These are phyloP conservation scores for Sporothrix phasma DNA, from an alignment of 2,329 filamentous ascomycete species.

Conservation along the genomic window DNA sequence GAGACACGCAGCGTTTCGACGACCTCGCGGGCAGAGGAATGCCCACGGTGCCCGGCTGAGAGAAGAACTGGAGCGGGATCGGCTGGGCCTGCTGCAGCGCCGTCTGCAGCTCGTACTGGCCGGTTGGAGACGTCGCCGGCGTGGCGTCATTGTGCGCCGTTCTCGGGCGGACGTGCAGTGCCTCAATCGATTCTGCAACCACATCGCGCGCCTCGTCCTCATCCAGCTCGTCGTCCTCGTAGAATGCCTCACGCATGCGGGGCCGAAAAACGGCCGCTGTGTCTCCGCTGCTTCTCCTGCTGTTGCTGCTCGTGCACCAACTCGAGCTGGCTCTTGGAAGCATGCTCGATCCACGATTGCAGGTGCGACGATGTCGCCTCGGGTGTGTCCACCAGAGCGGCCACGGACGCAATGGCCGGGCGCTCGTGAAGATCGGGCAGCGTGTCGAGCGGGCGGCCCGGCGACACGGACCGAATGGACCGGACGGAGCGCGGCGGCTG, in stretches of 20 bases:
- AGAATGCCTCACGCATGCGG: neutral
- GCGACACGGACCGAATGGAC: neutral
- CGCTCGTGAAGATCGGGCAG: neutral
- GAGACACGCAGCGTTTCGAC: slow-evolving; percentile 45
- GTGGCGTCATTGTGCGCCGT: neutral
- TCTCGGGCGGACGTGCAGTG: neutral
- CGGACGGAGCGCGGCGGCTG: neutral
- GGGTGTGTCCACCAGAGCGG: neutral
- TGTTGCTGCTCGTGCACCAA: neutral
- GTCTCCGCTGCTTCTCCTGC: neutral
- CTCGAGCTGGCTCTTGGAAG: slow-evolving; percentile 8
- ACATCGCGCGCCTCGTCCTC: neutral
- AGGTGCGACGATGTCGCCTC: slow-evolving; percentile 11
- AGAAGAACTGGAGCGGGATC: neutral
- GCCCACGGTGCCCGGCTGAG: slow-evolving; percentile 8
- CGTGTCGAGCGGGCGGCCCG: neutral
- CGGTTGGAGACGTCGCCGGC: neutral
- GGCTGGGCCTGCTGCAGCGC: neutral
- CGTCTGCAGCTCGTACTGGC: neutral
- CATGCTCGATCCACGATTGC: slow-evolving; percentile 15
- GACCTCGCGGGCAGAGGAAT: slow-evolving; percentile 44
- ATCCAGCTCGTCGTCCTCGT: neutral
- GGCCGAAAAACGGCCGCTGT: neutral
- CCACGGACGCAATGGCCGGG: neutral
- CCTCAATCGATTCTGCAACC: neutral